Percentiles rank a stretch among this genome's conserved stretches.
phyloP scores from a whole-genome alignment of 768 basidiomycete species.

The Mycena vulgaris region DNA sequence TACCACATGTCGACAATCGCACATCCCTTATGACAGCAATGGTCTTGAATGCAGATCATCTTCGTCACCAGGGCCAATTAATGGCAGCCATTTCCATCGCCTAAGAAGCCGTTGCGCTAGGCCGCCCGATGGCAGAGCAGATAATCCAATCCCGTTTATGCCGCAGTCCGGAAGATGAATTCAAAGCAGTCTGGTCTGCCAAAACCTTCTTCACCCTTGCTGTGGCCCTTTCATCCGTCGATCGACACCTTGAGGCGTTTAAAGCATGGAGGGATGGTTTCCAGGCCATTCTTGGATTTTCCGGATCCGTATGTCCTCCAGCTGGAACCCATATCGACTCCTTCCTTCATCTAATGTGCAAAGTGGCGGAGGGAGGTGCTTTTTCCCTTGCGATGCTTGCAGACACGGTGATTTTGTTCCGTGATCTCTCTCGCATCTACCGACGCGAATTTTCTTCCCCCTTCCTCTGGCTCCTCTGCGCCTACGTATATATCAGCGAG shows the following conservation, averaged over 20 bases:
- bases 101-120: not conserved
- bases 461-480: conserved; percentile 2
- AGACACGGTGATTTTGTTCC: not conserved
- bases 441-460: not conserved
- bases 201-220: not conserved
- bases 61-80: not conserved
- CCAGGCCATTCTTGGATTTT: not conserved
- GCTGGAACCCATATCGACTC: not conserved
- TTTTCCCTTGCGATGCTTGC: not conserved
- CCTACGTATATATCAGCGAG: not conserved
- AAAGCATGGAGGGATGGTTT: not conserved
- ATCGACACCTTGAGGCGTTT: not conserved
- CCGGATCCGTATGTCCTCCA: not conserved
- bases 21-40: not conserved
- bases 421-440: not conserved
- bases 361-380: not conserved
- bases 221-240: not conserved
- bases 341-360: conserved; percentile 16
- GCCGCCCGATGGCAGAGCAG: not conserved
- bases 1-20: not conserved
- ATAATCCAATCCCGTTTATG: not conserved
- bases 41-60: not conserved
- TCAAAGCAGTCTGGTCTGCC: not conserved
- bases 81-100: not conserved
- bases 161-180: not conserved